Conservation (phyloP, 345 rosid species). For the Excoecaria agallocha region DNA sequence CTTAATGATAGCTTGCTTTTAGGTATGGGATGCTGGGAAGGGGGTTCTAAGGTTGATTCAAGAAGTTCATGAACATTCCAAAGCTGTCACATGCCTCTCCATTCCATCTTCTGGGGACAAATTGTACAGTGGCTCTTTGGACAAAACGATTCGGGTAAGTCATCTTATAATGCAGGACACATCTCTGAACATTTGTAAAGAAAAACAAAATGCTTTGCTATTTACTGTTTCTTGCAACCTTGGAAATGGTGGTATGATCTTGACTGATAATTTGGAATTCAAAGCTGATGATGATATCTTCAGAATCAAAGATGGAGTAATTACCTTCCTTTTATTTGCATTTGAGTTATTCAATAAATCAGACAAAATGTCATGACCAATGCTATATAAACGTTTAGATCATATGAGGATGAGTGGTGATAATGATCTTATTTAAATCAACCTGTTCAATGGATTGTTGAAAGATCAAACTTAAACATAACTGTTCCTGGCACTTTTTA, state of each 20-base stretch:
- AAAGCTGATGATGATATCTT: too few relatives aligned
- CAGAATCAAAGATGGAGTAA: too few relatives aligned
- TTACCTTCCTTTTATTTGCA: background rate
- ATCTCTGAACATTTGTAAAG: background rate
- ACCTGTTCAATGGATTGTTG: background rate
- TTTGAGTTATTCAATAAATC: background rate
- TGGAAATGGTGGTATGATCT: background rate
- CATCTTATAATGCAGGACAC: background rate
- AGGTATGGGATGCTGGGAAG: constrained; percentile 63
- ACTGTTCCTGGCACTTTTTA: background rate
- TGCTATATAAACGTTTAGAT: background rate
- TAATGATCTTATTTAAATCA: background rate
- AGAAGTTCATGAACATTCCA: constrained; percentile 55
- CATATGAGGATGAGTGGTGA: background rate
- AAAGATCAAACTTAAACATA: background rate
- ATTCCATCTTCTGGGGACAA: constrained; percentile 48
- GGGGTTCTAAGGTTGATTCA: constrained; percentile 42
- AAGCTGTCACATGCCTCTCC: constrained; percentile 56
- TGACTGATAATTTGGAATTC: background rate
- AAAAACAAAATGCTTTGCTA: background rate
- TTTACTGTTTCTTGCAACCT: background rate
- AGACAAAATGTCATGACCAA: background rate
- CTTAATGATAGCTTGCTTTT: background rate
- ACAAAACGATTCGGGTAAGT: constrained; percentile 62
- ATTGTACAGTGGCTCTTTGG: constrained; percentile 62